Base-by-base conservation (phyloP, 1,139 yeast genomes). In the Yamadazyma songkhlaensis region DNA sequence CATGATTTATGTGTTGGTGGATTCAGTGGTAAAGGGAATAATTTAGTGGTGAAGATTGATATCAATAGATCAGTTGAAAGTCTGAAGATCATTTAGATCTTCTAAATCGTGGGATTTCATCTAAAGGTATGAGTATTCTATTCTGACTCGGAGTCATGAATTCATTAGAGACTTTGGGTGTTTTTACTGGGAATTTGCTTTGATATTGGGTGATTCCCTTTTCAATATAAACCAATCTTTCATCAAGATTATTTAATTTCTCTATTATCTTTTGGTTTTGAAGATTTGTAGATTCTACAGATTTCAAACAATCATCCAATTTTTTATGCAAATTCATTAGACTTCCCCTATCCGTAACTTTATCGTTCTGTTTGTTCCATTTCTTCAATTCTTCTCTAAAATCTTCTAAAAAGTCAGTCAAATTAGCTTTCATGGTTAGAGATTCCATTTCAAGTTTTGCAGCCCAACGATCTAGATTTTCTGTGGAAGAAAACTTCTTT, bases 361-460 rank as follows among this genome's bases (percentile, higher is more conserved):
- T n/a, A 17, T 17, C 6, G 4, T 17, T 17, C 20, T 17, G 4
- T 4, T 17, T 6, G 6, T 6, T 6, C 35, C 43, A 17, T 40
- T 41, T 17, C 4, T 20, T 15, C 8, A 35, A 4, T 6, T 17
- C 20, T 17, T 4, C 20, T 6, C 20, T 23, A 12, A 15, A 34
- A n/a, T 15, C 22, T 22, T 7, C 41, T 35, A 11, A 55, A 33
- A 5, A 6, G 3, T 10, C 6, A 3, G 15, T 28, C 6, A 28
- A 14, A 9, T 32, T 26, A 11, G 54, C 50, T 37, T 62, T 60
- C 28, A 64, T 48, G 3, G 61, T 54, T 10, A 59, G 42, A 1
- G 66, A 56, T 38, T 64, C 70, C 13, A 62, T 42, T 38, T 64
- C 69, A 9, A 65, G 45, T 31, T 58, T 48, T 1, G 67, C 56